A percentile compares a stretch with the other conserved stretches of the same genome.
These are phyloP conservation scores for Pseudonectria buxi DNA, from an alignment of 2,329 filamentous ascomycete species.

Conservation along the genomic window DNA sequence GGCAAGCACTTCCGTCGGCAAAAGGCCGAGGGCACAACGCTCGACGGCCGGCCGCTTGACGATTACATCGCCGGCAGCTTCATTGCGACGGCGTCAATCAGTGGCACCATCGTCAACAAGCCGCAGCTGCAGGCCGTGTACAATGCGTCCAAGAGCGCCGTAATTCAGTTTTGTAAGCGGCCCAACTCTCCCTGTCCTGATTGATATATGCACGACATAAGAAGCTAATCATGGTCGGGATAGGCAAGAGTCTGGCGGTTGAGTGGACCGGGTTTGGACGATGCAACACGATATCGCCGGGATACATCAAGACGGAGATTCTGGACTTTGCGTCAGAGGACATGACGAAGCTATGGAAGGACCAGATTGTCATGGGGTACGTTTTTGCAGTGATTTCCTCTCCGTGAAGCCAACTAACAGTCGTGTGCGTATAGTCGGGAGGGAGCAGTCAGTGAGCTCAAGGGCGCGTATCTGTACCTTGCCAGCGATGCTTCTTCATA, in stretches of 20 bases:
- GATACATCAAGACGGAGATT: slow-evolving; percentile 71
- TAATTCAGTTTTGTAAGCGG: slow-evolving; percentile 48
- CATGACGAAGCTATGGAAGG: slow-evolving; percentile 66
- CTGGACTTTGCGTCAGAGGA: slow-evolving; percentile 57
- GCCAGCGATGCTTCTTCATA: slow-evolving; percentile 78
- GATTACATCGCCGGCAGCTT: slow-evolving; percentile 61
- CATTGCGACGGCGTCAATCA: slow-evolving; percentile 73
- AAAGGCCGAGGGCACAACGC: slow-evolving; percentile 57
- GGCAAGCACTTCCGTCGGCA: slow-evolving; percentile 65
- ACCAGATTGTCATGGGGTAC: slow-evolving; percentile 72
- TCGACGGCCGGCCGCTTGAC: slow-evolving; percentile 54
- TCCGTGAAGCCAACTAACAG: slow-evolving; percentile 6
- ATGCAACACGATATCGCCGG: slow-evolving; percentile 65
- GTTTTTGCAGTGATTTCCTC: slow-evolving; percentile 15
- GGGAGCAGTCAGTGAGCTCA: slow-evolving; percentile 66
- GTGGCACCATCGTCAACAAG: slow-evolving; percentile 69
- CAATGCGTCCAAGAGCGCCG: slow-evolving; percentile 64
- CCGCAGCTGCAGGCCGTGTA: slow-evolving; percentile 70
- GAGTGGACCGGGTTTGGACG: slow-evolving; percentile 73
- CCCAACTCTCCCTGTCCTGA: neutral
- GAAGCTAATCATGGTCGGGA: slow-evolving; percentile 1
- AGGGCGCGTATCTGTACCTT: slow-evolving; percentile 76
- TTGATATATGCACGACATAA: no score
- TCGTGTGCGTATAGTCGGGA: slow-evolving; percentile 45
- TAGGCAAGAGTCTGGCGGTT: slow-evolving; percentile 63